Base-by-base conservation (phyloP, 805 yeast species). In the Spathaspora hagerdaliae region DNA sequence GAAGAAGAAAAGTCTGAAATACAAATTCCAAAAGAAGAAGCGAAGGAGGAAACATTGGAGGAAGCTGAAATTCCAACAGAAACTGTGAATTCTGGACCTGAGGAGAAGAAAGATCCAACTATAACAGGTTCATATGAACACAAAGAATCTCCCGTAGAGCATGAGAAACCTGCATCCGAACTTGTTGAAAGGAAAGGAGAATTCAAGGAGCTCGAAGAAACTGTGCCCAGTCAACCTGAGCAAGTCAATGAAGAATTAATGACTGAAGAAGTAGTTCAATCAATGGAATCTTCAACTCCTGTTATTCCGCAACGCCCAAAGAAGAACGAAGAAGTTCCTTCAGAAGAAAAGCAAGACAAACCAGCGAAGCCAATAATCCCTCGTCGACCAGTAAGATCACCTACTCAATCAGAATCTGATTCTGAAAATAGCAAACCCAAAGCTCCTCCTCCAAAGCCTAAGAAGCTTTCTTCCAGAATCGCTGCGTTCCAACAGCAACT, bases 401-500 rank as follows among this genome's bases (percentile, higher is more conserved):
- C 27, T n/a, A 5, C 10, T 32, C 12, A 11, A 32, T 15, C 36
- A 27, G 29, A 15, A 14, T n/a, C 36, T 7, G 27, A 31, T 11
- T 19, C 35, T 13, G 36, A 29, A 29, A 9, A 9, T 6, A n/a
- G 50, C 52, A 50, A 54, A 39, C 49, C 56, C 19, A 62, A 60
- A 38, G 61, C 61, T 2, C 71, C 88, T 11, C 89, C 89, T 6
- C 83, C 81, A 29, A 82, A 82, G 24, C 92, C 92, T 3, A 85
- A 85, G 55, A 86, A 86, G 54, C 81, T 88, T 13, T 85, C 92
- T 0, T 82, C 89, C 1, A 84, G 75, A 50, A 86, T 86, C 48
- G 90, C 91, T 1, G 90, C 90, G 0, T 86, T 86, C 60, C 95
- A 86, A 57, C 85, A 84, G 29, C 49, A 46, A 56, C 80, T 84